These are phyloP conservation scores for Aureobasidium musti DNA, from an alignment of 2,329 filamentous ascomycete species.

Conservation along the genomic window DNA sequence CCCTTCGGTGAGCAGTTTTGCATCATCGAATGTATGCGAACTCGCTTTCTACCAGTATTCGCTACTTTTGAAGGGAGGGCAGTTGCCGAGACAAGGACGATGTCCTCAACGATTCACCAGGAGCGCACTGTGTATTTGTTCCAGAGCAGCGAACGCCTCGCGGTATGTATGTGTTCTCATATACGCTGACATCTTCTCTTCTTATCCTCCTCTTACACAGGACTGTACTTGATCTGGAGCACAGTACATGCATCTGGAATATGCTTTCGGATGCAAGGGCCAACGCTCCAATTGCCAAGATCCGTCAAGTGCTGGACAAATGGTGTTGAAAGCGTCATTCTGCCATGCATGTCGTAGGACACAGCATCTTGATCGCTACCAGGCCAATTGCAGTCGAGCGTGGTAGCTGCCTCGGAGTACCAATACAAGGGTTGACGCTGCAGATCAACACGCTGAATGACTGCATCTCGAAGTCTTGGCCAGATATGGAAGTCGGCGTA, in stretches of 20 bases:
- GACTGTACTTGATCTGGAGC: conserved; percentile 21
- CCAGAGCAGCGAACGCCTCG: neutral
- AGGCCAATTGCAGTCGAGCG: conserved; percentile 21
- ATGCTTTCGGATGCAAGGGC: conserved; percentile 15
- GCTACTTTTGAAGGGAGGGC: neutral
- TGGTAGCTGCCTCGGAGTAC: conserved; percentile 18
- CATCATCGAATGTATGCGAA: neutral
- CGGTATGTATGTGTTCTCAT: neutral
- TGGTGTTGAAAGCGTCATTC: neutral
- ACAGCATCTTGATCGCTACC: conserved; percentile 7
- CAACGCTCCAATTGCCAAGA: conserved; percentile 24
- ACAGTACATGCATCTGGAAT: conserved; percentile 25
- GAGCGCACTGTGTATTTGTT: neutral
- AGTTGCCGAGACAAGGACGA: too few species aligned
- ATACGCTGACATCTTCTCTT: neutral
- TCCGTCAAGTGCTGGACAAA: conserved; percentile 17
- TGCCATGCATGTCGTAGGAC: neutral
- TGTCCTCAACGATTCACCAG: neutral
- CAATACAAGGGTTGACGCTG: conserved; percentile 22
- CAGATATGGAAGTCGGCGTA: conserved; percentile 25
- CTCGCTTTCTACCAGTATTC: too few species aligned
- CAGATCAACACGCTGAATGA: conserved; percentile 19
- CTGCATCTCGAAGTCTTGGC: conserved; percentile 20
- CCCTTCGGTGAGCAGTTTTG: neutral
- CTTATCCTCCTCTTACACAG: neutral